Conservation (phyloP, 2,329 filamentous ascomycete species). For the Cordyceps farinosa region DNA sequence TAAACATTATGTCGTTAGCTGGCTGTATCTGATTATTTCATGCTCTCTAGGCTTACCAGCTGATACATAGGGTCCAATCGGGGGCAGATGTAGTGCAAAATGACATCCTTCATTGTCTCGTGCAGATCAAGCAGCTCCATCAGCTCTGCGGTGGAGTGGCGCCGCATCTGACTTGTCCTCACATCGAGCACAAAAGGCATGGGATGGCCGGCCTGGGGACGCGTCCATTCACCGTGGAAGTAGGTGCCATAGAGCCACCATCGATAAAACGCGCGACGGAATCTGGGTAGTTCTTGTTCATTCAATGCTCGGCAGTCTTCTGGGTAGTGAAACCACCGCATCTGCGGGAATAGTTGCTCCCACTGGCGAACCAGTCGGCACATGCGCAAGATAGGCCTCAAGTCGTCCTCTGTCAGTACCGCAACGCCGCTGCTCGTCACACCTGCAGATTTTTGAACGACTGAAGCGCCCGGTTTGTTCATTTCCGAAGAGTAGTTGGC, state of each 20-base stretch:
- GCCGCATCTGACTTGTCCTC: conserved; percentile 42
- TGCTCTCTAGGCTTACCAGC: conserved; percentile 28
- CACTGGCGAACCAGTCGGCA: conserved; percentile 37
- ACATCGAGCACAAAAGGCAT: conserved; percentile 39
- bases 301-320: conserved; percentile 44
- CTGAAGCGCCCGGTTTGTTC: neutral
- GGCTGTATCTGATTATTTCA: neutral
- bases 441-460: neutral
- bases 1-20: neutral
- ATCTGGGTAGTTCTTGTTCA: conserved; percentile 41
- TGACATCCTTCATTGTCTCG: conserved; percentile 41
- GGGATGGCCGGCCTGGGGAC: conserved; percentile 36
- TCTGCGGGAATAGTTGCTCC: conserved; percentile 40
- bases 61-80: conserved; percentile 38
- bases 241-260: conserved; percentile 55
- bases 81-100: conserved; percentile 45
- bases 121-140: conserved; percentile 45
- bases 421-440: conserved; percentile 22
- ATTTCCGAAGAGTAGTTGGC: neutral
- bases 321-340: conserved; percentile 45
- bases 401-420: conserved; percentile 32
- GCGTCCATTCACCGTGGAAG: conserved; percentile 45
- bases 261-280: conserved; percentile 48
- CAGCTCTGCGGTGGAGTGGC: conserved; percentile 41
- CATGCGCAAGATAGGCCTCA: conserved; percentile 32